phyloP scores from a whole-genome alignment of 805 yeast species.

The Scheffersomyces coipomensis region DNA sequence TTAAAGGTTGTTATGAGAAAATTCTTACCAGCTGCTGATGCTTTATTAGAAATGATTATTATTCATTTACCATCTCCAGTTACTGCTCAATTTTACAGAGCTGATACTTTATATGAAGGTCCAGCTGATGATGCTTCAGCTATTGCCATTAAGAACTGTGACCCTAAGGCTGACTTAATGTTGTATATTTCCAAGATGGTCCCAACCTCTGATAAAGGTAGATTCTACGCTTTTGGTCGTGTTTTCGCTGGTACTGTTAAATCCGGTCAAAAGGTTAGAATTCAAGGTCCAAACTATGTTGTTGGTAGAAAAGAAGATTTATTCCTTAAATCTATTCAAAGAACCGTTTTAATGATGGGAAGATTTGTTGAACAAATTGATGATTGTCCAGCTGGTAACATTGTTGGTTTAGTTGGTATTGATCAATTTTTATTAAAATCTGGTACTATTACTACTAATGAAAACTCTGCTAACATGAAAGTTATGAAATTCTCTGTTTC shows the following conservation, averaged over 20 bases:
- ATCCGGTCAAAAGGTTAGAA: conserved; percentile 99
- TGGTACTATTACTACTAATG: conserved; percentile 97
- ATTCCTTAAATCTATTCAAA: conserved; percentile 95
- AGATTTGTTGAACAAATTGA: conserved; percentile 96
- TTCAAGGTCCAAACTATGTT: conserved; percentile 99
- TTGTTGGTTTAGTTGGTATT: conserved; percentile 99
- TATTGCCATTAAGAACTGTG: conserved; percentile 95
- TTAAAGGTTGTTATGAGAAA: conserved; percentile 98
- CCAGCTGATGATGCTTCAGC: conserved; percentile 91
- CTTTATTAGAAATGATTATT: conserved; percentile 97
- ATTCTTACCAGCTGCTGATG: conserved; percentile 99
- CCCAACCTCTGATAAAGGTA: conserved; percentile 99
- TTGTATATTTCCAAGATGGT: conserved; percentile 99
- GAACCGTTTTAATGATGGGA: conserved; percentile 99
- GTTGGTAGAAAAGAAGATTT: conserved; percentile 98
- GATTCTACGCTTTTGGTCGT: conserved; percentile 99
- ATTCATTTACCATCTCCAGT: conserved; percentile 99
- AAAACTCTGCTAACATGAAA: conserved; percentile 98
- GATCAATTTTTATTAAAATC: conserved; percentile 99
- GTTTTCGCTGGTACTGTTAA: conserved; percentile 99
- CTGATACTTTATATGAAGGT: conserved; percentile 98
- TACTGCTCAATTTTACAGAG: conserved; percentile 99
- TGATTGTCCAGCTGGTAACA: conserved; percentile 99
- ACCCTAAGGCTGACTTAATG: conserved; percentile 97
- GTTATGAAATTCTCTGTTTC: conserved; percentile 99